Conservation (phyloP, 352 stramenopile genomes). For the Globisporangium polare region DNA sequence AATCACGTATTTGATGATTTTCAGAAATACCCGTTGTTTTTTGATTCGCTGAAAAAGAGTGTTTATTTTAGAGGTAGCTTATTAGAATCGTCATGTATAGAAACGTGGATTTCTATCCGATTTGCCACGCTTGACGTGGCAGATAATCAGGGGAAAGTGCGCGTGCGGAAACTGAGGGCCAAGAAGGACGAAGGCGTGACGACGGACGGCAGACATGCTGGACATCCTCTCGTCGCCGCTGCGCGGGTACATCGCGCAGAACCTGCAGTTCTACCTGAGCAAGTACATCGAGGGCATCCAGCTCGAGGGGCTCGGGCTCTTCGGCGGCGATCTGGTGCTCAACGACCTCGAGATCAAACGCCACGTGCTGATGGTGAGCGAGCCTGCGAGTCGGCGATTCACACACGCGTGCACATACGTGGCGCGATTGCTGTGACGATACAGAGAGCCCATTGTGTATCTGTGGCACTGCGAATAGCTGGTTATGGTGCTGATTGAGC, state of each 20-base stretch:
- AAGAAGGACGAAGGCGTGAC: background rate
- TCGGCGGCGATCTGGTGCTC: conserved; percentile 81
- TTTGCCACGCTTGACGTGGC: background rate
- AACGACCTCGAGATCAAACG: conserved; percentile 89
- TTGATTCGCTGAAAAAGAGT: background rate
- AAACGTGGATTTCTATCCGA: background rate
- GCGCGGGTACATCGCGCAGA: conserved; percentile 84
- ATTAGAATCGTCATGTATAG: background rate
- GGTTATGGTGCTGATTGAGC: background rate
- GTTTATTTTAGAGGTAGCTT: background rate
- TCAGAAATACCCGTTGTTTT: too few species aligned
- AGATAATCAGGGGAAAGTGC: background rate
- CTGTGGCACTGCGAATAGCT: background rate
- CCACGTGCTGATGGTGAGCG: conserved; percentile 57
- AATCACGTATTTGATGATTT: background rate
- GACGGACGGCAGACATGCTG: conserved; percentile 38
- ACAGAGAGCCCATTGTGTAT: background rate
- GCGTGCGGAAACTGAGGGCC: background rate
- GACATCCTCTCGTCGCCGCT: conserved; percentile 84
- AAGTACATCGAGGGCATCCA: conserved; percentile 90
- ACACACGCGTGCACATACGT: background rate
- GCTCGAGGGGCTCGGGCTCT: conserved; percentile 79
- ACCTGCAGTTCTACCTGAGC: conserved; percentile 84
- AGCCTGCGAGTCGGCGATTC: background rate
- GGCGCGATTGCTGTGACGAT: background rate